A percentile compares a stretch with the other conserved stretches of the same genome.
phyloP scores from a whole-genome alignment of 768 basidiomycete genomes.

The Boletus pseudopeckii region DNA sequence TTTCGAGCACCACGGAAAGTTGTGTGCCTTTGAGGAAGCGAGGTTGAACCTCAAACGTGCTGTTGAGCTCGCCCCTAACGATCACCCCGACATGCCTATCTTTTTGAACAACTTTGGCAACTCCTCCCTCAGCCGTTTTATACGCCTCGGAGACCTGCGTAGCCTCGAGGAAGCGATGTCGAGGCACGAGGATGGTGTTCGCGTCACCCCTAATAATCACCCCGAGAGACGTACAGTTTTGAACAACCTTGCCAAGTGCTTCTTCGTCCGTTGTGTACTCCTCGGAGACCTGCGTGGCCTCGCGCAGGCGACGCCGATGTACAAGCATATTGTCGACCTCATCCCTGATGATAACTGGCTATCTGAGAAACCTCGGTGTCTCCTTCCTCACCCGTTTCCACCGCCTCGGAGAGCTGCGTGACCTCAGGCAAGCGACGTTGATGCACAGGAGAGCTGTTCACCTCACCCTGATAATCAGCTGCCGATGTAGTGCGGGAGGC shows the following conservation, averaged over 20 bases:
- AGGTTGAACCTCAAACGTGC: no score
- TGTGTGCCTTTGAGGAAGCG: no score
- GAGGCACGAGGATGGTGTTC: background rate
- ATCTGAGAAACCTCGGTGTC: background rate
- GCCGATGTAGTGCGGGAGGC: constrained; percentile 7
- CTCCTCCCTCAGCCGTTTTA: no score
- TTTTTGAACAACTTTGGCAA: background rate
- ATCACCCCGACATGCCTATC: background rate
- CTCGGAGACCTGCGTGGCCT: background rate
- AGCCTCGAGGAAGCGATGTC: background rate
- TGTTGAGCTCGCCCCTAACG: background rate
- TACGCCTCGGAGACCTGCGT: no score
- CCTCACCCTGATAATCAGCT: no score
- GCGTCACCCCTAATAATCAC: background rate
- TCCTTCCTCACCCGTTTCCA: background rate
- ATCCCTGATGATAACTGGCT: background rate
- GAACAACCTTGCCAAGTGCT: background rate
- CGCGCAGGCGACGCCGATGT: background rate
- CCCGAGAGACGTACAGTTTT: background rate
- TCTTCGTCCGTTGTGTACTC: background rate
- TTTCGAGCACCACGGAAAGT: background rate
- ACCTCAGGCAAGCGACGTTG: background rate
- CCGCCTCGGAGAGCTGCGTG: background rate
- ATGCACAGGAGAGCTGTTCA: no score
- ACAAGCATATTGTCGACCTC: background rate